Base-by-base conservation (phyloP, 345 rosid species). In the Anacardium occidentale region DNA sequence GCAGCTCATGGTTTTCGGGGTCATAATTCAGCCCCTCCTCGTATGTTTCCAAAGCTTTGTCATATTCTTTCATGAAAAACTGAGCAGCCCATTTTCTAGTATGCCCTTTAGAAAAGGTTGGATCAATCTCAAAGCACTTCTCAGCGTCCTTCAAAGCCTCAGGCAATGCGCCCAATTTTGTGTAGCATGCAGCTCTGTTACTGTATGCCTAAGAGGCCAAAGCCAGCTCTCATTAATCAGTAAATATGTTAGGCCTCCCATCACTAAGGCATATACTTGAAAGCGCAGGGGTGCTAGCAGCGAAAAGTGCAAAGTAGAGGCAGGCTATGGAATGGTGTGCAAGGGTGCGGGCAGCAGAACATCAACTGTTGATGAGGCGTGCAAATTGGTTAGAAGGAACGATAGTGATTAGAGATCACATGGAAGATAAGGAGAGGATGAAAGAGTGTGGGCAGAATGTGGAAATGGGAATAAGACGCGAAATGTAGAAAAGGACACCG, bases 141-240 rank as follows among this genome's bases (percentile, higher is more conserved):
- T 96, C 99, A 21, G 99, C 99, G 78, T 93, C 98, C 81, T 96
- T 96, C 83, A 96, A 73, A 40, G 93, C 98, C 78, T 96, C 99
- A 0, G 99, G 99, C 82, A 93, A 66, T 56, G 99, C 99, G 53
- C 90, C 91, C 7, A 96, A 81, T 69, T 93, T 93, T 0, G 99
- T 93, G 83, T 96, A 96, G 84, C 96, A 91, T 25, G 99, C 97
- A 80, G 99, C 99, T 81, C 99, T 87, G 68, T 96, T 96, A 72
- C 98, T 96, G 57, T 93, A 93, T 0, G 93, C 91, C 97, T 93
- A 82, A 10, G 21, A 64, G 40, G 32, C 25, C 45, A 50, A 62
- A 52, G 58, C 52, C 64, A 61, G 47, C 32, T 69, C 26, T 37
- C 7, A 65, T n/a, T 9, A 71, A 56, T 56, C 14, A 32, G 10